Percentiles rank a stretch among this genome's conserved stretches.
Evolutionary conservation across 2,329 filamentous ascomycete genomes (phyloP).

Genomic region (Magnaporthiopsis incrustans): DNA sequence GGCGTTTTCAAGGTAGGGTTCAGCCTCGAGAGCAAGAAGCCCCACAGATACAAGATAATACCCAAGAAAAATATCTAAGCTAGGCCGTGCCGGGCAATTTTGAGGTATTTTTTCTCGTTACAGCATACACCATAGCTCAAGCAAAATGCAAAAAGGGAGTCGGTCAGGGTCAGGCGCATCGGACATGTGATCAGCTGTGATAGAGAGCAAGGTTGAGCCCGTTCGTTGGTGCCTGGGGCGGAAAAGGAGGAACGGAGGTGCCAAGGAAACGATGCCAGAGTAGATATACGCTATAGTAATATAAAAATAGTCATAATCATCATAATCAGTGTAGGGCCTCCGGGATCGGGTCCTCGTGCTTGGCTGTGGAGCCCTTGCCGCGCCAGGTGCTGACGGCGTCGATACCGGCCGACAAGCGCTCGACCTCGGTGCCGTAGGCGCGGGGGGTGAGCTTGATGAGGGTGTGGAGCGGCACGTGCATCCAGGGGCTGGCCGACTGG

Average conservation of each 20-base stretch:
- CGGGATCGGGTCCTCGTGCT: conserved; percentile 60
- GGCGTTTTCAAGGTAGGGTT: background rate
- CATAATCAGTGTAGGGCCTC: conserved; percentile 17
- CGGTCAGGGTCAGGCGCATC: background rate
- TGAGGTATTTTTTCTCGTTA: background rate
- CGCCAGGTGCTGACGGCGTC: conserved; percentile 95
- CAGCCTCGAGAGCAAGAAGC: background rate
- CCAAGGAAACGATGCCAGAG: too few relatives aligned
- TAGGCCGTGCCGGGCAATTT: background rate
- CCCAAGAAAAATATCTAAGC: background rate
- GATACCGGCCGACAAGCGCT: conserved; percentile 82
- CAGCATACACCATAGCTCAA: background rate
- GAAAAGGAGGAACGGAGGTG: too few relatives aligned
- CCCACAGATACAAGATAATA: background rate
- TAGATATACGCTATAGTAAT: too few relatives aligned
- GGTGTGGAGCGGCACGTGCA: conserved; percentile 94
- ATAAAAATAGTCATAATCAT: too few relatives aligned
- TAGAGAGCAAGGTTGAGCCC: background rate
- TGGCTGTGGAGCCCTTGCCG: conserved; percentile 85
- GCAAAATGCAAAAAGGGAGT: background rate
- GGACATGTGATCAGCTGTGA: background rate
- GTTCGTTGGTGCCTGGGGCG: background rate
- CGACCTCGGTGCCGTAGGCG: conserved; percentile 87
- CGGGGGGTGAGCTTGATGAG: conserved; percentile 93
- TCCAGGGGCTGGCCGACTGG: conserved; percentile 91